Base-by-base conservation (phyloP, 352 stramenopile species). In the Globisporangium viniferum region DNA sequence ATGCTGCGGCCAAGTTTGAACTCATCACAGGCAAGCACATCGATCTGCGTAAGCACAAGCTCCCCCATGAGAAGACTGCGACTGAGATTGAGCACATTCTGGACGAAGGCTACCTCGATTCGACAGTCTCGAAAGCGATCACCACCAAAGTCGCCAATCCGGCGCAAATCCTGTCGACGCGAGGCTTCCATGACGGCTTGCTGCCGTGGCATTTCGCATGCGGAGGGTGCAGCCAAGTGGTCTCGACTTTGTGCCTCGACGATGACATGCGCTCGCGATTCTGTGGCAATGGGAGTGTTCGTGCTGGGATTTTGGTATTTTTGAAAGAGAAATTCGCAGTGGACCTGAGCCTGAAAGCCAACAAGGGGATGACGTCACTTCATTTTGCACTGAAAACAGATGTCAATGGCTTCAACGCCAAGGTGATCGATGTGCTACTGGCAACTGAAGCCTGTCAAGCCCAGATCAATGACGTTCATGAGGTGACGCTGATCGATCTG, bases 161-260 rank as follows among this genome's bases (percentile, higher is more conserved):
- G 1, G 67, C 78, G 2, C 56, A 87, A 22, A 64, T 92, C 1
- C 57, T 90, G 0, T 56, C 59, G 1, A 76, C 67, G 1, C 24
- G 63, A 1, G 82, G 75, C 2, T 76, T 74, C 29, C 12, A 51
- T 10, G 79, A 74, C 29, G 70, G 75, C 0, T 79, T 89, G 27
- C 57, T 89, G 20, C 82, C 86, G 5, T 88, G 80, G 72, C 82
- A 92, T 41, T 81, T 92, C 61, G 67, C 84, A 0, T 92, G 86
- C 63, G 86, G 86, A 20, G 86, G 73, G 0, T 78, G 75, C 66
- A 67, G 71, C 7, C 72, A 89, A 15, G 70, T 83, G 0, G 73
- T 70, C 1, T 27, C 67, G 3, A 78, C 64, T 0, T 49, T 90
- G 29, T 86, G 73, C 54, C 76, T 91, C 0, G 73, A 86, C 10